These are phyloP conservation scores for Alliaria petiolata DNA, from an alignment of 345 rosid species.

Conservation along the genomic window DNA sequence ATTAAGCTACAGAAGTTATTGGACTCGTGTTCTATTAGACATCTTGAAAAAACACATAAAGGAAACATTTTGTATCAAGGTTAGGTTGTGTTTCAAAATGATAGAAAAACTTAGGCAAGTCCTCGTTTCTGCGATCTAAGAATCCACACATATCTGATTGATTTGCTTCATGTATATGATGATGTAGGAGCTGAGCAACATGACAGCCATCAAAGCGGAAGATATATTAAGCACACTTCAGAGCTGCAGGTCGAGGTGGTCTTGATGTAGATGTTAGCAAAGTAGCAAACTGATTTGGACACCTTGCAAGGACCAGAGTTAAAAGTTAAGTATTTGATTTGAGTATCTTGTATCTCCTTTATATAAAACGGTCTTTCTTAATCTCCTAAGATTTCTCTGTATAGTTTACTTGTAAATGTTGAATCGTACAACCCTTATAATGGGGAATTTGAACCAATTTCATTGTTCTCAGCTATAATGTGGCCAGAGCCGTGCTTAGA, in stretches of 20 bases:
- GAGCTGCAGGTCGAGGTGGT: slow-evolving; percentile 95
- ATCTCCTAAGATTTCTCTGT: not conserved
- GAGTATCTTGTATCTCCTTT: not conserved
- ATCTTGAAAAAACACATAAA: slow-evolving; percentile 90
- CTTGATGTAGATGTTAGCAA: slow-evolving; percentile 97
- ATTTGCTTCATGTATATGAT: too few species aligned
- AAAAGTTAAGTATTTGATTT: not conserved
- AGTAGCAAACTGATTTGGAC: slow-evolving; percentile 95
- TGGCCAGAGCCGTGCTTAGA: too few species aligned
- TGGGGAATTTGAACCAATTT: not conserved
- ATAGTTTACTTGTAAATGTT: slow-evolving; percentile 15
- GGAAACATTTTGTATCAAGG: slow-evolving; percentile 95
- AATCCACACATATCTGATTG: not conserved
- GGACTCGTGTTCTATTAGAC: slow-evolving; percentile 93
- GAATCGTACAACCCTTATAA: not conserved
- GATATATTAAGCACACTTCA: slow-evolving; percentile 88
- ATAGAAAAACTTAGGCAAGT: not conserved
- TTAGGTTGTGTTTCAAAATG: slow-evolving; percentile 11
- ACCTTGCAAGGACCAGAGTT: slow-evolving; percentile 88
- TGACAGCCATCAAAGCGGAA: slow-evolving; percentile 95
- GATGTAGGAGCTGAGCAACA: slow-evolving; percentile 87
- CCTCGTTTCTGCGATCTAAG: not conserved
- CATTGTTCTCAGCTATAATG: too few species aligned
- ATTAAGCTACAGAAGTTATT: slow-evolving; percentile 88
- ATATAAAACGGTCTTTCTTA: not conserved